Evolutionary conservation across 495 filamentous ascomycete genomes (phyloP).

Genomic region (Aspergillus coremiiformis): DNA sequence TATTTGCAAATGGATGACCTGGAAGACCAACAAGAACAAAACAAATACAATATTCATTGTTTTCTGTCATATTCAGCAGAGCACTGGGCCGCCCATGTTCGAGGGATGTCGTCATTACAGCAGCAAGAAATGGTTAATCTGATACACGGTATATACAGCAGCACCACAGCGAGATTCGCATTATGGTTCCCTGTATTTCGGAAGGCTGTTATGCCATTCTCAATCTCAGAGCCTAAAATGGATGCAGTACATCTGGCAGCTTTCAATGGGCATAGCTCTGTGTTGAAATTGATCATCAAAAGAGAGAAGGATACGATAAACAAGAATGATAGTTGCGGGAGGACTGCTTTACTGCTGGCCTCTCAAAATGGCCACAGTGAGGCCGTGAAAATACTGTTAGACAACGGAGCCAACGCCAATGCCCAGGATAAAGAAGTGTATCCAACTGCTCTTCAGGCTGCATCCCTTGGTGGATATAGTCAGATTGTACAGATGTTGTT

Average conservation of each 20-base stretch:
- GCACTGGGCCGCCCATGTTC: not conserved
- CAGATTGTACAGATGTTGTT: slow-evolving; percentile 12
- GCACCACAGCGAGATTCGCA: not conserved
- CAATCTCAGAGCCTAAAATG: not conserved
- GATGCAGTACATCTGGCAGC: not conserved
- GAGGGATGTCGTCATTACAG: not conserved
- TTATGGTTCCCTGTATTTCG: not conserved
- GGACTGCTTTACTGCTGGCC: not conserved
- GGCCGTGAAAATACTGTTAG: slow-evolving; percentile 14
- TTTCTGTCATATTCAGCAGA: not conserved
- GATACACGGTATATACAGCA: not conserved
- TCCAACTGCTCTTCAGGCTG: slow-evolving; percentile 15
- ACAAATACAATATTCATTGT: not conserved
- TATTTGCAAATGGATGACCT: slow-evolving; percentile 1
- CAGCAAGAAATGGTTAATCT: not conserved
- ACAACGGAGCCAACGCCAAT: slow-evolving; percentile 7
- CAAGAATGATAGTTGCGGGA: not conserved
- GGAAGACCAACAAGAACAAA: not conserved
- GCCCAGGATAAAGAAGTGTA: slow-evolving; percentile 5
- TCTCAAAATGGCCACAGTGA: slow-evolving; percentile 12
- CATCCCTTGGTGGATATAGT: slow-evolving; percentile 1
- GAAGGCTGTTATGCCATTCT: not conserved
- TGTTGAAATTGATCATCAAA: not conserved
- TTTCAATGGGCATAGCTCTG: not conserved
- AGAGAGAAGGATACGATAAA: not conserved